Conservation (phyloP, 2,329 filamentous ascomycete genomes). For the Corynespora cassiicola region DNA sequence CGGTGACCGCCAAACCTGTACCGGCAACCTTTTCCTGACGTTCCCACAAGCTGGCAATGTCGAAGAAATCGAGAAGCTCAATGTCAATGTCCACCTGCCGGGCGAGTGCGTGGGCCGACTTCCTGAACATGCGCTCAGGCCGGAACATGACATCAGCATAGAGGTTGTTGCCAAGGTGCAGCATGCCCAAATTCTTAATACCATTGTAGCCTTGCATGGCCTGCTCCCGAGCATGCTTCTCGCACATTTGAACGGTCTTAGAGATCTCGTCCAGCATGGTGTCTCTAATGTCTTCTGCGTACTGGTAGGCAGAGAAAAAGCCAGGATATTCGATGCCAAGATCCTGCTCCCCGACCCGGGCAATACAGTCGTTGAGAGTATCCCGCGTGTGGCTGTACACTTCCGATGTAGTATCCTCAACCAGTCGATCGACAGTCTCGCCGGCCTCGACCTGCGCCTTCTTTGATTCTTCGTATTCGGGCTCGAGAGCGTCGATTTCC, state of each 20-base stretch:
- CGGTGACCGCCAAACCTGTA: conserved; percentile 91
- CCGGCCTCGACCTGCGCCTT: conserved; percentile 80
- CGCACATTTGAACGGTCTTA: conserved; percentile 77
- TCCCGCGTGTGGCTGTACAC: conserved; percentile 85
- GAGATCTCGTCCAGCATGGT: conserved; percentile 92
- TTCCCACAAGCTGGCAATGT: conserved; percentile 81
- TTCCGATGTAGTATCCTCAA: conserved; percentile 83
- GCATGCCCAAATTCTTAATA: conserved; percentile 86
- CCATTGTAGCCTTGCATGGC: conserved; percentile 82
- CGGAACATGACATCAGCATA: conserved; percentile 81
- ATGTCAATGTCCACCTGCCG: conserved; percentile 87
- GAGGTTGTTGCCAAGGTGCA: conserved; percentile 89
- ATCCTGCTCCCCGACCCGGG: conserved; percentile 75
- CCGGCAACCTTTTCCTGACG: conserved; percentile 93
- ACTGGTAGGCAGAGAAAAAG: conserved; percentile 83
- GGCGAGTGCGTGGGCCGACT: conserved; percentile 79
- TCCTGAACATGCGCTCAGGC: conserved; percentile 91
- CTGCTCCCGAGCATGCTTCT: conserved; percentile 81
- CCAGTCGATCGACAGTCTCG: conserved; percentile 79
- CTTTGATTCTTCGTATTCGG: conserved; percentile 81
- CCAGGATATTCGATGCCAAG: conserved; percentile 88
- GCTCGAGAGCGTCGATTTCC: conserved; percentile 83
- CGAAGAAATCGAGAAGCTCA: conserved; percentile 92
- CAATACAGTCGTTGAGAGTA: conserved; percentile 77
- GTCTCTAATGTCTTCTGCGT: conserved; percentile 89